Conservation (phyloP, 1,139 yeast species). For the Pichia sp. region DNA sequence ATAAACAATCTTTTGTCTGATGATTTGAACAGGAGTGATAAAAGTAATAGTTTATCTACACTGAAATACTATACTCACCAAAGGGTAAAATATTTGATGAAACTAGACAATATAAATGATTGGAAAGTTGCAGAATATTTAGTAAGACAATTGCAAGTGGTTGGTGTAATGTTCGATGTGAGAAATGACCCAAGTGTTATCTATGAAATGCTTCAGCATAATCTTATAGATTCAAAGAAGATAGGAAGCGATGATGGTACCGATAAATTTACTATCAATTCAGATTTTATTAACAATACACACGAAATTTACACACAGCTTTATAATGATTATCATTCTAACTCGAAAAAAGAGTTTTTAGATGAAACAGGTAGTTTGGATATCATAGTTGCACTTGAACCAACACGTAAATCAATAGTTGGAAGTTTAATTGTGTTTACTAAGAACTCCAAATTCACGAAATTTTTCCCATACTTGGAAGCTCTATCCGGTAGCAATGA, state of each 20-base stretch:
- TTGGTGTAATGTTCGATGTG: constrained; percentile 53
- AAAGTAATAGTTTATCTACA: no score
- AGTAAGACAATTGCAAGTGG: constrained; percentile 49
- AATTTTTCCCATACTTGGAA: constrained; percentile 44
- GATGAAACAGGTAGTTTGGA: constrained; percentile 20
- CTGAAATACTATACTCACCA: background rate
- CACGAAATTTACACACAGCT: constrained; percentile 34
- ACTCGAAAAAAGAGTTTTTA: constrained; percentile 15
- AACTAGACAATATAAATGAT: constrained; percentile 31
- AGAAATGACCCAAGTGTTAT: constrained; percentile 39
- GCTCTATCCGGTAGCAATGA: background rate
- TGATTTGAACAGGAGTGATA: no score
- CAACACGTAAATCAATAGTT: constrained; percentile 46
- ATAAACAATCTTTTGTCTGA: constrained; percentile 3
- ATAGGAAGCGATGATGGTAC: constrained; percentile 19
- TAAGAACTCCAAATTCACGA: constrained; percentile 41
- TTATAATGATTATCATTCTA: constrained; percentile 6
- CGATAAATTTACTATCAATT: constrained; percentile 13
- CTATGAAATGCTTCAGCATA: constrained; percentile 24
- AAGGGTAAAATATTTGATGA: constrained; percentile 33
- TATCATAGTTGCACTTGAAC: constrained; percentile 53
- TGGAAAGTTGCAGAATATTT: constrained; percentile 55
- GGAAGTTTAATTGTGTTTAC: constrained; percentile 55
- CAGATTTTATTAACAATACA: constrained; percentile 32
- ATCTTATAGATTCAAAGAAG: background rate